Evolutionary conservation across 306 rosid species (phyloP), one percentile per base, ranked within the genome.

Genomic region (Dalbergia oliveri): DNA sequence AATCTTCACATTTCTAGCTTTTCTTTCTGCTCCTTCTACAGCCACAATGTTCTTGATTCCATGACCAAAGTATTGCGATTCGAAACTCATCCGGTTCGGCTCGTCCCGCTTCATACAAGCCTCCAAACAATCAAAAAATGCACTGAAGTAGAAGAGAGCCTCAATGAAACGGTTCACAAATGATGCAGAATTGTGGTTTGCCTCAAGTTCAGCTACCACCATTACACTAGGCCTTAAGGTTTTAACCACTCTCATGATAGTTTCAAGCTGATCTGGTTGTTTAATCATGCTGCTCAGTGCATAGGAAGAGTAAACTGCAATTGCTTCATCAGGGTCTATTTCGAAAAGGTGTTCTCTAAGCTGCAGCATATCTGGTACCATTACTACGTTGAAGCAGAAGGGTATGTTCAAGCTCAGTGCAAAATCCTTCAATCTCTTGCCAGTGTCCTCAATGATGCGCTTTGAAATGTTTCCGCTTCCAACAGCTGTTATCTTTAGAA

Each of bases 151-250:
- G 83, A 90, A 93, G 19, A 91, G 89, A 0, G 94, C 85, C 15
- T 93, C 96, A 26, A 70, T 79, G 86, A 93, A 93, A 43, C 92
- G 89, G 61, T 74, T 86, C 39, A 85, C 91, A 49, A 93, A 93
- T 19, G 80, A 81, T 8, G 76, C 87, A 4, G 96, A 88, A 51
- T 93, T 93, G 57, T 82, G 91, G 65, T 84, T 93, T 11, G 88
- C 92, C 37, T 88, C 96, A 59, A 87, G 71, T 66, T 93, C 92
- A 6, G 31, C 23, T 4, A 89, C 86, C 56, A 89, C 89, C 88
- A 87, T 82, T 4, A 89, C 78, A 12, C 21, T 19, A 1, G 96
- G 92, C 4, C 70, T 85, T 10, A 91, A 37, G 49, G 75, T 79
- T 69, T 76, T 59, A n/a, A 89, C 60, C 13, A 89, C 88, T 54